Evolutionary conservation across 371 early-diverging fungal species (phyloP), one percentile per base, ranked within the genome.

Genomic region (Chytridiales sp.): DNA sequence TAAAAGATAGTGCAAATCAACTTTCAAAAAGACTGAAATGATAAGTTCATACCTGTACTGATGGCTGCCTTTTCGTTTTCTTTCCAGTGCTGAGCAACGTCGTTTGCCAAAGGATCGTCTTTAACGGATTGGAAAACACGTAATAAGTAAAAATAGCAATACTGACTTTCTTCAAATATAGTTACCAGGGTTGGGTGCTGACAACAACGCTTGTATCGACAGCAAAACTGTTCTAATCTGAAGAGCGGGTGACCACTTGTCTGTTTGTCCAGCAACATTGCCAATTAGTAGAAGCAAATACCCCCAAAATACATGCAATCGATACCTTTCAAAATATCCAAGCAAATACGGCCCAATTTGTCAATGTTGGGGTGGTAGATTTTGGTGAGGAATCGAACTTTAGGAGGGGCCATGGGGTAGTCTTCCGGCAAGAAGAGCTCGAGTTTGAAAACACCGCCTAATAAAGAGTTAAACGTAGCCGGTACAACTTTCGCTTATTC

Each of bases 281-380:
- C 8, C 15, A 3, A 55, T 40, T 42, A 30, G 17, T 6, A 27
- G 27, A 44, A 27, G 44, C 6, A 2, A 8, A 38, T 13, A 24
- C 30, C 6, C 4, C 50, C 4, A 35, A 8, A 26, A 35, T 29
- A 11, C n/a, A 3, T 30, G 19, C 24, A 19, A 9, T 22, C 38
- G 46, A 64, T 75, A 90, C 94, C 94, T 83, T 98, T 99, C 61
- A 99, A 79, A 68, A 99, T 97, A 75, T 99, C 99, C 58, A 99
- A 78, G 68, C 99, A 99, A 60, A 99, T 97, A 59, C 99, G 89
- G 8, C 99, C 99, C 39, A 94, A 86, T 74, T 93, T 93, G 78
- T 99, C 99, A 71, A 98, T 96, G 76, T 99, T 98, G 34, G 99
- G 99, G 80, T 99, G 99, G 80, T 98, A 99, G 72, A 99, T 97